Percentiles rank a stretch among this genome's conserved stretches.
Evolutionary conservation across 306 rosid species (phyloP).

Genomic region (Quercus glauca): DNA sequence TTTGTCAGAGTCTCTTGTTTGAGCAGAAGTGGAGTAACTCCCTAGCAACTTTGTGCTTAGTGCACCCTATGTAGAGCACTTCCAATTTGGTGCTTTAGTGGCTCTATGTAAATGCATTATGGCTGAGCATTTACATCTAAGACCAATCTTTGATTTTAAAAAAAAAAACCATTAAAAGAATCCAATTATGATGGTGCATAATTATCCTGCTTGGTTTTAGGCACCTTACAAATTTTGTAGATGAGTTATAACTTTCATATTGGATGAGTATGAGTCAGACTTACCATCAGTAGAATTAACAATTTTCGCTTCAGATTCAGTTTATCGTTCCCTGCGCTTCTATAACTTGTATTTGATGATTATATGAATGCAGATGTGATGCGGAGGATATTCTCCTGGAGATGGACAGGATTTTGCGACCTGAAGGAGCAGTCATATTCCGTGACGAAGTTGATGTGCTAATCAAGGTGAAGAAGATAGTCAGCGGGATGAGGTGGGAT

Average conservation of each 20-base stretch:
- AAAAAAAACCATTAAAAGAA: background rate
- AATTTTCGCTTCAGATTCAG: background rate
- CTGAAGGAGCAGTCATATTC: constrained; percentile 89
- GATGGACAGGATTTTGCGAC: constrained; percentile 93
- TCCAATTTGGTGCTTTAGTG: background rate
- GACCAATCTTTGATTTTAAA: background rate
- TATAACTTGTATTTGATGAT: background rate
- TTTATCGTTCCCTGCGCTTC: background rate
- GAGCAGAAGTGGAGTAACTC: background rate
- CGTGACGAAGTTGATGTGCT: constrained; percentile 79
- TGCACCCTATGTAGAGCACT: background rate
- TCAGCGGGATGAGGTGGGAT: constrained; percentile 92
- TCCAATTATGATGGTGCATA: background rate
- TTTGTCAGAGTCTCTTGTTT: background rate
- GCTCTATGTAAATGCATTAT: background rate
- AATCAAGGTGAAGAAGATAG: constrained; percentile 67
- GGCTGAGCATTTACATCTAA: background rate
- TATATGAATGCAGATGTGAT: constrained; percentile 58
- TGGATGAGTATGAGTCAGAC: background rate
- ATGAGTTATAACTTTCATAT: background rate
- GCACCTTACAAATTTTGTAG: background rate
- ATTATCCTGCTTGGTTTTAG: background rate
- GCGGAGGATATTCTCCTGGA: constrained; percentile 85
- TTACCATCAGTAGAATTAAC: constrained; percentile 4
- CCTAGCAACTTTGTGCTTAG: background rate